Percentiles rank a stretch among this genome's conserved stretches.
Conservation (phyloP, 106 monocot species). For the Acanthochlamys bracteata region DNA sequence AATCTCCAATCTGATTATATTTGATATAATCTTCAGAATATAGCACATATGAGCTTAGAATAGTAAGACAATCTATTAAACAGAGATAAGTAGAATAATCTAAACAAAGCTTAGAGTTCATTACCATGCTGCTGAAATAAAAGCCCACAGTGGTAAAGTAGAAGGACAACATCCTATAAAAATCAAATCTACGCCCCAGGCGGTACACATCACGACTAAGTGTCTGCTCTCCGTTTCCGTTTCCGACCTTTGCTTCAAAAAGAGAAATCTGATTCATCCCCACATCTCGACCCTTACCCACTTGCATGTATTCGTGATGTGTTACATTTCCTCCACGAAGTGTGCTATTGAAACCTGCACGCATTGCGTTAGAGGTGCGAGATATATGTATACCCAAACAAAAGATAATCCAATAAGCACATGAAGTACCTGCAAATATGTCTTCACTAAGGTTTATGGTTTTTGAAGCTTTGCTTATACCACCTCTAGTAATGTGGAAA, state of each 20-base stretch:
- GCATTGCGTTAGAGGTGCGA: not conserved
- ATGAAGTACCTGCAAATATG: conserved; percentile 94
- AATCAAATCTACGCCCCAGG: conserved; percentile 90
- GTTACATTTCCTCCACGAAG: conserved; percentile 90
- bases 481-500: conserved; percentile 96
- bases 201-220: conserved; percentile 96
- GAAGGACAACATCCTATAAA: conserved; percentile 97
- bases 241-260: conserved; percentile 97
- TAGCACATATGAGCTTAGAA: too few relatives aligned
- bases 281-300: conserved; percentile 98
- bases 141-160: conserved; percentile 96
- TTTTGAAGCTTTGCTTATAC: conserved; percentile 96
- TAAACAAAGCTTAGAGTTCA: too few relatives aligned
- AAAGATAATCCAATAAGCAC: not conserved
- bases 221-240: conserved; percentile 94
- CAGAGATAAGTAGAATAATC: too few relatives aligned
- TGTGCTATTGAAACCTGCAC: conserved; percentile 89
- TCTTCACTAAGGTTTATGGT: conserved; percentile 96
- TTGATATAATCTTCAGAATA: too few relatives aligned
- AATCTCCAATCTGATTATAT: too few relatives aligned
- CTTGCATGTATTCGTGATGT: conserved; percentile 98
- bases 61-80: too few relatives aligned
- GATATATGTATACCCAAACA: not conserved
- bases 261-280: conserved; percentile 98
- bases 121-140: conserved; percentile 97